Evolutionary conservation across 2,329 filamentous ascomycete genomes (phyloP).

Genomic region (Passalora sequoiae): DNA sequence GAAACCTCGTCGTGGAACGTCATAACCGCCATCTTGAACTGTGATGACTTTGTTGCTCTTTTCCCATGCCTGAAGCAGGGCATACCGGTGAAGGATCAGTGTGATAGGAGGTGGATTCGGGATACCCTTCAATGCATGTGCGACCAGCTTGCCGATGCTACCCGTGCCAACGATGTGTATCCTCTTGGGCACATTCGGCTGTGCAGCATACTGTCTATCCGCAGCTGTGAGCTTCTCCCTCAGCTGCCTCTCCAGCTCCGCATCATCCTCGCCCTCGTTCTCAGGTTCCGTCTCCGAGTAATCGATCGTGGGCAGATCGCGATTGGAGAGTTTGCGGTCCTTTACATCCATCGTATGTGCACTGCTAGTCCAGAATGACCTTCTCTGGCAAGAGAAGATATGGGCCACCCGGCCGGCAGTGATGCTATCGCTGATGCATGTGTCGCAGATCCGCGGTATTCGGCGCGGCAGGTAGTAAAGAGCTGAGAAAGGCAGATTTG

Average conservation of each 20-base stretch:
- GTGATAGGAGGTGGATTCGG: slow-evolving; percentile 66
- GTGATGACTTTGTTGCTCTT: slow-evolving; percentile 44
- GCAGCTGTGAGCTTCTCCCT: slow-evolving; percentile 20
- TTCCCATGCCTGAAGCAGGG: slow-evolving; percentile 45
- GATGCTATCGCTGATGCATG: slow-evolving; percentile 43
- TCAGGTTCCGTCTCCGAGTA: slow-evolving; percentile 11
- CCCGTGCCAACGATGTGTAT: slow-evolving; percentile 77
- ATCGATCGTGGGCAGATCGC: slow-evolving; percentile 2
- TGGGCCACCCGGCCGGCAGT: slow-evolving; percentile 42
- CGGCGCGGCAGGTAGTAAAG: slow-evolving; percentile 44
- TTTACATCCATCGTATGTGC: slow-evolving; percentile 18
- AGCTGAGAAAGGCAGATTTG: slow-evolving; percentile 44
- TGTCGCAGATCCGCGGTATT: slow-evolving; percentile 36
- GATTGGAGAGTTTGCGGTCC: background rate
- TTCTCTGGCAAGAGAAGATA: slow-evolving; percentile 15
- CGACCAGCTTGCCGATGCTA: slow-evolving; percentile 74
- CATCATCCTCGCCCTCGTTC: slow-evolving; percentile 6
- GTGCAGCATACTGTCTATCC: slow-evolving; percentile 28
- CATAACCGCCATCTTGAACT: slow-evolving; percentile 41
- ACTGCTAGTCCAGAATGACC: slow-evolving; percentile 23
- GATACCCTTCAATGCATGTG: slow-evolving; percentile 62
- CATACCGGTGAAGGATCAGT: slow-evolving; percentile 63
- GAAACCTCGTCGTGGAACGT: slow-evolving; percentile 37
- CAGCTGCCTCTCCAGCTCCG: background rate
- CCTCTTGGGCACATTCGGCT: slow-evolving; percentile 38